Percentiles rank a stretch among this genome's conserved stretches.
Conservation (phyloP, 1,139 yeast genomes). For the Candida tetrigidarum region DNA sequence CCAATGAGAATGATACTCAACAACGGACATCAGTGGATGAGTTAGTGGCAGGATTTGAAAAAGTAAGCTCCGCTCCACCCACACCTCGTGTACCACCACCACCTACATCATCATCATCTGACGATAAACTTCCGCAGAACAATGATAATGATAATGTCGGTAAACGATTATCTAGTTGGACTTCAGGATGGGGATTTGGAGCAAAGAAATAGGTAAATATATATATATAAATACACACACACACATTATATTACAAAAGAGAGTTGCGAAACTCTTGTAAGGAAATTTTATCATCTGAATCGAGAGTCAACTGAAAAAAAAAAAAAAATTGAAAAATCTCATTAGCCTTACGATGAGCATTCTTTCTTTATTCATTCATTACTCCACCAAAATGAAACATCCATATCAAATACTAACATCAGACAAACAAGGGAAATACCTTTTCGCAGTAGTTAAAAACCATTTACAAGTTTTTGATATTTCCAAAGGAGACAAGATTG, state of each 20-base stretch:
- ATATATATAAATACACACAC: neutral
- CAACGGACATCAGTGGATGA: slow-evolving; percentile 17
- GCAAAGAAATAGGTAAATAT: slow-evolving; percentile 15
- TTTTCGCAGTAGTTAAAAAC: slow-evolving; percentile 63
- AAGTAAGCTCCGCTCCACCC: too few species aligned
- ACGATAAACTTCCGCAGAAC: slow-evolving; percentile 5
- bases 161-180: slow-evolving; percentile 15
- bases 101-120: too few species aligned
- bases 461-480: slow-evolving; percentile 54
- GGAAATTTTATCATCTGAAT: neutral
- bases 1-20: slow-evolving; percentile 14
- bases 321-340: neutral
- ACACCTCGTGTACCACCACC: too few species aligned
- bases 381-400: slow-evolving; percentile 51
- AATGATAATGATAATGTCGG: slow-evolving; percentile 8
- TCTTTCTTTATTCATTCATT: too few species aligned
- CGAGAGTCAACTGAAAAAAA: neutral
- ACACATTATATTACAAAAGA: neutral
- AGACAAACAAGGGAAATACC: slow-evolving; percentile 43
- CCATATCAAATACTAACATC: slow-evolving; percentile 64
- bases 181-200: slow-evolving; percentile 23
- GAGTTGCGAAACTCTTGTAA: neutral
- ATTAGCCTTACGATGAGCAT: slow-evolving; percentile 2
- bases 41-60: slow-evolving; percentile 17
- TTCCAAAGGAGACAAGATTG: slow-evolving; percentile 36